Evolutionary conservation across 2,329 filamentous ascomycete genomes (phyloP).

Genomic region (Hymenoscyphus occultus): DNA sequence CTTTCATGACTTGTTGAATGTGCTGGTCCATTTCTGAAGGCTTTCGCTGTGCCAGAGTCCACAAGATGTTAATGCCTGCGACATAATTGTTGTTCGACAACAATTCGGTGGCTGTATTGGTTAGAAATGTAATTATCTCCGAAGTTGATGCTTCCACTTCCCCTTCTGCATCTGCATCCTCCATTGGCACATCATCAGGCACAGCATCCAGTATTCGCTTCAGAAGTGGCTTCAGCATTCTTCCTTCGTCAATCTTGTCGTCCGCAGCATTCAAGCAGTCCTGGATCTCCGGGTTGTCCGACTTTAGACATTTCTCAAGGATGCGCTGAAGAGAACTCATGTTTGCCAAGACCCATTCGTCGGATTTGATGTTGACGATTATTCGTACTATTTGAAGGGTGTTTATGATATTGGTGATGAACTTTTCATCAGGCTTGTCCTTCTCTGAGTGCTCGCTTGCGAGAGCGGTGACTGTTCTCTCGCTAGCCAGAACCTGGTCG

Average conservation of each 20-base stretch:
- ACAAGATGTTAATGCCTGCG: slow-evolving; percentile 87
- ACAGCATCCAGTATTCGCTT: slow-evolving; percentile 84
- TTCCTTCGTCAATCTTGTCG: slow-evolving; percentile 65
- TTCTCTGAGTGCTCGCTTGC: slow-evolving; percentile 59
- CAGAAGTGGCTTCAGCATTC: slow-evolving; percentile 70
- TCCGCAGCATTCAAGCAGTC: slow-evolving; percentile 81
- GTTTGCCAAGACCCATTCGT: slow-evolving; percentile 86
- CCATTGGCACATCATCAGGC: slow-evolving; percentile 73
- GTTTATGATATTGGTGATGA: slow-evolving; percentile 86
- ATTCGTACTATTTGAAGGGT: slow-evolving; percentile 89
- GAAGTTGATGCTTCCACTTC: slow-evolving; percentile 78
- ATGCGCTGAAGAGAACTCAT: slow-evolving; percentile 79
- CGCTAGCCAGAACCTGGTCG: slow-evolving; percentile 77
- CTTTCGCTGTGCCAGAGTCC: slow-evolving; percentile 83
- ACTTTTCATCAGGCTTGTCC: slow-evolving; percentile 78
- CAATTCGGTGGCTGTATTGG: slow-evolving; percentile 81
- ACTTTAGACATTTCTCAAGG: slow-evolving; percentile 83
- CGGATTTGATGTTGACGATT: slow-evolving; percentile 79
- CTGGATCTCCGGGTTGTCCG: slow-evolving; percentile 87
- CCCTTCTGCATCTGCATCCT: slow-evolving; percentile 77
- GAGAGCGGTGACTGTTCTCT: slow-evolving; percentile 65
- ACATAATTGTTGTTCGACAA: slow-evolving; percentile 78
- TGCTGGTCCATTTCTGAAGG: slow-evolving; percentile 88
- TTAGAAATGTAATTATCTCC: slow-evolving; percentile 82
- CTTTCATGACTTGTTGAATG: slow-evolving; percentile 85